These are phyloP conservation scores for Phaffia tasmanica DNA, from an alignment of 768 basidiomycete genomes.

Conservation along the genomic window DNA sequence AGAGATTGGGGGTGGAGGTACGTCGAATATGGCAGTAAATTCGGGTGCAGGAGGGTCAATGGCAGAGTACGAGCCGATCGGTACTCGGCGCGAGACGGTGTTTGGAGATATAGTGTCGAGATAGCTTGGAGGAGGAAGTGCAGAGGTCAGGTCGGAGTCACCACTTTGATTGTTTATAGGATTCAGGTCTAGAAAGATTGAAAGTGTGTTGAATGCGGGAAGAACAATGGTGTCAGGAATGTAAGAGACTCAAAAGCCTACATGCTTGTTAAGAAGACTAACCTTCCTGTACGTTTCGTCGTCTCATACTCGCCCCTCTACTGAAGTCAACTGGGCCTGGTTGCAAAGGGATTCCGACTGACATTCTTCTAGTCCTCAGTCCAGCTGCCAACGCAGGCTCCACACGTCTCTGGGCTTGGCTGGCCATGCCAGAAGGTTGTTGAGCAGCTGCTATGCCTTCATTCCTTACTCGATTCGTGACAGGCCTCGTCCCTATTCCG, in stretches of 20 bases:
- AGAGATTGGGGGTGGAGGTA: too few species aligned
- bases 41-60: too few species aligned
- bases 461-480: background rate
- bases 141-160: constrained; percentile 6
- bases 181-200: constrained; percentile 5
- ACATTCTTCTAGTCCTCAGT: background rate
- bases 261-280: background rate
- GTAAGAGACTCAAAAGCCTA: background rate
- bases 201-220: background rate
- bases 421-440: constrained; percentile 5
- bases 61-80: too few species aligned
- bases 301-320: constrained; percentile 4
- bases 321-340: background rate
- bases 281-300: constrained; percentile 15
- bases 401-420: background rate
- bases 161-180: background rate
- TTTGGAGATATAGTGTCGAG: too few species aligned
- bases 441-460: constrained; percentile 2
- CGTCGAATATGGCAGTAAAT: too few species aligned
- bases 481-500: background rate
- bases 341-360: background rate
- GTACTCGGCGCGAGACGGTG: too few species aligned
- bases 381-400: constrained; percentile 5
- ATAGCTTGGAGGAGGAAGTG: constrained; percentile 7
- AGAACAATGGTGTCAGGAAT: background rate